Evolutionary conservation across 1,284 basidiomycete genomes (phyloP), one percentile per base, ranked within the genome.

Genomic region (Ceratobasidium sp.): DNA sequence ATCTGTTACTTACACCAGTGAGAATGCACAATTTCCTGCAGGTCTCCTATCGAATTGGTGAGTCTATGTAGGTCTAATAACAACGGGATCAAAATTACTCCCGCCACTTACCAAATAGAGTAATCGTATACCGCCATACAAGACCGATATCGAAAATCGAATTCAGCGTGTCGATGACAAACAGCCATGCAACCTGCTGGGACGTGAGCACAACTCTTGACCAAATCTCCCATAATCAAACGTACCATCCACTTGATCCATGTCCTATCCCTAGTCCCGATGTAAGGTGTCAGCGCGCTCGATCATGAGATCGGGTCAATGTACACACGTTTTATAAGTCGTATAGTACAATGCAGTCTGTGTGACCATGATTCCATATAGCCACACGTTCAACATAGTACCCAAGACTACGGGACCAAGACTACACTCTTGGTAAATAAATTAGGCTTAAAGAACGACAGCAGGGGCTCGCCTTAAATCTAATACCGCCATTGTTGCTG

Each of bases 341-440:
- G 50, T 38, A 54, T 64, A 74, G 48, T 74, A 74, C 71, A 62
- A 48, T 6, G 61, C 48, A 20, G 71, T 74, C 50, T 74, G 71
- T 15, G 48, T 74, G 48, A 74, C 71, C 71, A 74, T 74, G 28
- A 74, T 74, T 26, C 71, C 71, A 44, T 74, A 74, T 10, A 74
- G 48, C 71, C 71, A 74, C 15, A 74, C 46, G 28, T 74, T 74
- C 57, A 74, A 17, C 26, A 74, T 28, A 4, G 71, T 74, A n/a
- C 71, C 71, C 17, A 74, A 26, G 23, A 74, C 48, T 26, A 74
- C 54, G n/a, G 71, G 71, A 17, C 71, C 71, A 2, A 74, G 50
- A 33, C 71, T 74, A 57, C 6, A 1, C 28, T 26, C 33, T n/a
- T 3, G 13, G 2, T 28, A 13, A 44, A 6, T 38, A n/a, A n/a